A percentile compares a stretch with the other conserved stretches of the same genome.
Evolutionary conservation across 768 basidiomycete species (phyloP).

Genomic region (Melanogaster broomeanus): DNA sequence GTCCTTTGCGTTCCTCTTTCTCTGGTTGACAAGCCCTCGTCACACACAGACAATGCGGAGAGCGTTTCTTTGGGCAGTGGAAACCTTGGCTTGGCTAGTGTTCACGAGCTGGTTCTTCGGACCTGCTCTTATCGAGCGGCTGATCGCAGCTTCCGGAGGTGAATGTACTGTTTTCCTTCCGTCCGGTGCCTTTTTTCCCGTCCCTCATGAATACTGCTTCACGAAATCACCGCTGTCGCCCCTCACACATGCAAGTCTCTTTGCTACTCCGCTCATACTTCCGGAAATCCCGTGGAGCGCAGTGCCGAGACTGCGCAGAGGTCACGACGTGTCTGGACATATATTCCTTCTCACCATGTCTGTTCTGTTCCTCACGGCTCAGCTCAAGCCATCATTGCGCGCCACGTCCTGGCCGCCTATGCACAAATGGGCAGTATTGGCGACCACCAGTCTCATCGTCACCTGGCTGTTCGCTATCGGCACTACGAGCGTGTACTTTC

Average conservation of each 20-base stretch:
- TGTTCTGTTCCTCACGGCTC: slow-evolving; percentile 75
- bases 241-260: slow-evolving; percentile 62
- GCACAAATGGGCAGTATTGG: slow-evolving; percentile 50
- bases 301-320: slow-evolving; percentile 67
- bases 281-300: slow-evolving; percentile 45
- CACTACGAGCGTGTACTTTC: slow-evolving; percentile 90
- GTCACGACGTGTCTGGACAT: slow-evolving; percentile 95
- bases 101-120: slow-evolving; percentile 92
- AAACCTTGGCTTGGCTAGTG: slow-evolving; percentile 67
- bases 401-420: slow-evolving; percentile 38
- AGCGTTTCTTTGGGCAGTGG: slow-evolving; percentile 53
- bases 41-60: slow-evolving; percentile 42
- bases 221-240: slow-evolving; percentile 52
- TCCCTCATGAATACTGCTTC: slow-evolving; percentile 63
- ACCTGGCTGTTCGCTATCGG: slow-evolving; percentile 75
- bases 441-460: slow-evolving; percentile 48
- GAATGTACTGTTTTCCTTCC: slow-evolving; percentile 73
- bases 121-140: slow-evolving; percentile 69
- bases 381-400: slow-evolving; percentile 60
- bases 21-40: slow-evolving; percentile 59
- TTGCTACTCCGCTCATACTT: slow-evolving; percentile 43
- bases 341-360: slow-evolving; percentile 86
- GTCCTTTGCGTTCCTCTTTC: slow-evolving; percentile 58
- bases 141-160: slow-evolving; percentile 68
- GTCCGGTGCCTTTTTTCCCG: slow-evolving; percentile 48